Evolutionary conservation across 108 stramenopile species (phyloP), one percentile per base, ranked within the genome.

Genomic region (Cyclotella sp.): DNA sequence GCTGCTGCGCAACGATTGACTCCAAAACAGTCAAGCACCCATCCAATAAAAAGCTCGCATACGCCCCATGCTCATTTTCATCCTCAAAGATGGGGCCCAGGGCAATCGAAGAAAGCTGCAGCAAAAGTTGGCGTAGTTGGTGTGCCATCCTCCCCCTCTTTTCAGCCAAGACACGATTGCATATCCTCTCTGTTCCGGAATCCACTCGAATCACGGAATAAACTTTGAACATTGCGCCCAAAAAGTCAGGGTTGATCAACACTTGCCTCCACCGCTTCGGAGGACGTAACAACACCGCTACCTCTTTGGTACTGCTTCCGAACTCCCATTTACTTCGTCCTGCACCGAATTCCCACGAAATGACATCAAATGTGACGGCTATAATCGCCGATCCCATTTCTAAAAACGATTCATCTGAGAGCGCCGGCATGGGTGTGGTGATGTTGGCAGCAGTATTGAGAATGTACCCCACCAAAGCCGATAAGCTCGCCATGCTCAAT

Each of bases 271-370:
- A 95, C 57, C 72, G 53, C 45, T 73, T 75, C 0, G 90, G 94
- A 19, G 88, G 89, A 60, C 87, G 84, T 18, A 93, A 28, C 46
- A 91, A 64, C 1, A 82, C 55, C 21, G 34, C 72, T 0, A 1
- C 15, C 43, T 49, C 39, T 28, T 66, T 66, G 22, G 21, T 63
- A 16, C 72, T 57, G 13, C 45, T 54, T 18, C 45, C 47, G 19
- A 76, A 79, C 77, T 87, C 88, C 89, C 89, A 92, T 39, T 67
- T 51, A 24, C 73, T 59, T 2, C 84, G 81, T 15, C 82, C 77
- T 16, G 81, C 70, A 34, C 91, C 89, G 70, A 92, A 95, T 71
- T 95, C 94, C 94, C 94, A 95, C 1, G 72, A 72, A 15, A 95
- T 67, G 16, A 87, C 78, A 70, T 91, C 91, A 27, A 76, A 78